Conservation (phyloP, 176 grass and related monocot species). For the Cenchrus purpureus region DNA sequence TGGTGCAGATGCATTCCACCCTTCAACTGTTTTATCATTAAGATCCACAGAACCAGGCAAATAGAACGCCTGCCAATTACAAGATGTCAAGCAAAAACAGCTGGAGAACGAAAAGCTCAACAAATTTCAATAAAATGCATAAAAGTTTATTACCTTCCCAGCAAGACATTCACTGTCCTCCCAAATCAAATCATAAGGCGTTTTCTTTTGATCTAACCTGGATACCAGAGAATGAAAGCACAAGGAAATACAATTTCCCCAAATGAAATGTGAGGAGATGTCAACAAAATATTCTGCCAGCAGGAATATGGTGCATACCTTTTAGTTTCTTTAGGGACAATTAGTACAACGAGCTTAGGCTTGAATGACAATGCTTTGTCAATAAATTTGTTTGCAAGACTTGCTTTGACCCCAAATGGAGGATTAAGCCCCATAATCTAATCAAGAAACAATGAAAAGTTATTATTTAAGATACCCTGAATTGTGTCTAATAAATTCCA, state of each 20-base stretch:
- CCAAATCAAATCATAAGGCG: slow-evolving; percentile 90
- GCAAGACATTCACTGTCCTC: slow-evolving; percentile 67
- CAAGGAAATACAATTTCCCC: not conserved
- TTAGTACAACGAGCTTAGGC: slow-evolving; percentile 90
- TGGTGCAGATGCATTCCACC: slow-evolving; percentile 84
- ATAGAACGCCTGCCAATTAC: slow-evolving; percentile 80
- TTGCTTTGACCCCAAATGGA: slow-evolving; percentile 91
- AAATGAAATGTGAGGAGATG: slow-evolving; percentile 2
- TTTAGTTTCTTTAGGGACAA: slow-evolving; percentile 95
- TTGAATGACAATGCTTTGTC: slow-evolving; percentile 80
- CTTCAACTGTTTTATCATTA: slow-evolving; percentile 75
- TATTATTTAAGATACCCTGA: slow-evolving; percentile 28
- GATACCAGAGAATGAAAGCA: not conserved
- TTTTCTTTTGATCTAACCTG: slow-evolving; percentile 77
- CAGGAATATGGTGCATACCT: slow-evolving; percentile 50
- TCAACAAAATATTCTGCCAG: slow-evolving; percentile 3
- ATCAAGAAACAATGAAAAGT: slow-evolving; percentile 38
- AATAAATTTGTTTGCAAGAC: slow-evolving; percentile 97
- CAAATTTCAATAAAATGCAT: not conserved
- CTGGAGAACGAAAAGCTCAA: not conserved
- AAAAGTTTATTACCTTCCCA: slow-evolving; percentile 69
- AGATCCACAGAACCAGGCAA: slow-evolving; percentile 87
- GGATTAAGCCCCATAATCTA: slow-evolving; percentile 99
- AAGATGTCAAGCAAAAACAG: slow-evolving; percentile 17
- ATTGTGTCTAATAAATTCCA: not conserved